These are phyloP conservation scores for Vigna mungo DNA, from an alignment of 306 rosid genomes.

Conservation along the genomic window DNA sequence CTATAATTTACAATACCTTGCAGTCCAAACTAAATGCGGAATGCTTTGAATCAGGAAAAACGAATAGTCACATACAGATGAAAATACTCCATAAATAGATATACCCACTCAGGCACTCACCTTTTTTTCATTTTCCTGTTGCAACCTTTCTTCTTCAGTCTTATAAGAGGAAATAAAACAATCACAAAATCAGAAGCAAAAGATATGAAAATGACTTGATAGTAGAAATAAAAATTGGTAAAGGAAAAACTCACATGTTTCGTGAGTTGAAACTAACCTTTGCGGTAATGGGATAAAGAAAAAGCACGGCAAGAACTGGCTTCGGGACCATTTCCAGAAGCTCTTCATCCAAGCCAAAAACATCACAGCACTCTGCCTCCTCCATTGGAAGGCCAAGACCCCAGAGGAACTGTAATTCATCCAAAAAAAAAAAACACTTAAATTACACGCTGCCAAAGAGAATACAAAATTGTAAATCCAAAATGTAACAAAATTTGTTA, in stretches of 20 bases:
- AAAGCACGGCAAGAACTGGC: conserved; percentile 94
- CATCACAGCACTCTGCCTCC: conserved; percentile 87
- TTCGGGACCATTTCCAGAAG: conserved; percentile 95
- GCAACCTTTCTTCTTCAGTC: conserved; percentile 90
- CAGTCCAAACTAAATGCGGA: not conserved
- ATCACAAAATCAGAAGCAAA: conserved; percentile 34
- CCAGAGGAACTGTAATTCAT: conserved; percentile 72
- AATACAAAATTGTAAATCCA: not conserved
- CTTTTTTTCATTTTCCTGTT: conserved; percentile 61
- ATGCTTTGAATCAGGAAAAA: conserved; percentile 8
- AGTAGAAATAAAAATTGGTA: not conserved
- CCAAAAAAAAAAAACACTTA: conserved; percentile 16
- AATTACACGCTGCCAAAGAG: conserved; percentile 1
- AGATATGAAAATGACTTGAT: not conserved
- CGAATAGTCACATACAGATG: conserved; percentile 10
- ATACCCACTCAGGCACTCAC: conserved; percentile 53
- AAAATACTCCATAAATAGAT: conserved; percentile 21
- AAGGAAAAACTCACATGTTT: not conserved
- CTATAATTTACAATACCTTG: not conserved
- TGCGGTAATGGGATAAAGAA: conserved; percentile 84
- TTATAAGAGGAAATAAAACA: conserved; percentile 49
- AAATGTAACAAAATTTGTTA: not conserved
- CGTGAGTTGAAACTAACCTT: conserved; percentile 56
- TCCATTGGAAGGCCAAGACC: conserved; percentile 81
- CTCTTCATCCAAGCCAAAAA: conserved; percentile 85